Evolutionary conservation across 208 protist genomes (phyloP).

Genomic region (Novymonas esmeraldas): DNA sequence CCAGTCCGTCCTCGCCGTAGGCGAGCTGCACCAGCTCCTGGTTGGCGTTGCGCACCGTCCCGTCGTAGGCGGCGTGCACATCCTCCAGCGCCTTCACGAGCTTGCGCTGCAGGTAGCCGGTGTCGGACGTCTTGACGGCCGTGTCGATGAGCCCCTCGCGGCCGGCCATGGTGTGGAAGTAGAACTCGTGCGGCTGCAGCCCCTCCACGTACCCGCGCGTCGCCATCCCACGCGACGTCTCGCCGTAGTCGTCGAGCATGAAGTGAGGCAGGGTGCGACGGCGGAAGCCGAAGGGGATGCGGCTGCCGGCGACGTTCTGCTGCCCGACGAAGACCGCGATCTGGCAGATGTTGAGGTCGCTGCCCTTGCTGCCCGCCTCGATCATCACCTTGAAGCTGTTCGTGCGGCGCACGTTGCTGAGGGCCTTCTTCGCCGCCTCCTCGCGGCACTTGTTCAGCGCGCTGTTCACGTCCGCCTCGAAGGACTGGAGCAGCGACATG

Average conservation of each 20-base stretch:
- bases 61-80: conserved; percentile 98
- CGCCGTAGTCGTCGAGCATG: conserved; percentile 97
- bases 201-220: conserved; percentile 98
- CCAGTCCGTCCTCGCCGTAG: conserved; percentile 99
- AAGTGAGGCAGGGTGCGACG: conserved; percentile 99
- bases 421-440: conserved; percentile 87
- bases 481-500: conserved; percentile 96
- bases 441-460: conserved; percentile 93
- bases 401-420: conserved; percentile 77
- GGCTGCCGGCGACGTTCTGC: conserved; percentile 99
- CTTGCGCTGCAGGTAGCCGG: conserved; percentile 95
- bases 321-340: conserved; percentile 99
- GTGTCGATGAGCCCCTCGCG: conserved; percentile 99
- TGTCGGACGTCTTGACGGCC: conserved; percentile 99
- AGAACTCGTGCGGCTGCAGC: conserved; percentile 99
- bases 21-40: conserved; percentile 97
- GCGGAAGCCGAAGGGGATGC: conserved; percentile 98
- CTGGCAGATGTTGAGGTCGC: conserved; percentile 99
- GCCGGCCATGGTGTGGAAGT: conserved; percentile 99
- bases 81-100: conserved; percentile 99
- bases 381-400: conserved; percentile 98
- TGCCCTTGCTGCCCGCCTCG: conserved; percentile 98
- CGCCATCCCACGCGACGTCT: conserved; percentile 98
- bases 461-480: conserved; percentile 98
- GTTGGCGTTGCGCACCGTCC: conserved; percentile 97